These are phyloP conservation scores for Bipolaris victoriae DNA, from an alignment of 2,329 filamentous ascomycete species.

Conservation along the genomic window DNA sequence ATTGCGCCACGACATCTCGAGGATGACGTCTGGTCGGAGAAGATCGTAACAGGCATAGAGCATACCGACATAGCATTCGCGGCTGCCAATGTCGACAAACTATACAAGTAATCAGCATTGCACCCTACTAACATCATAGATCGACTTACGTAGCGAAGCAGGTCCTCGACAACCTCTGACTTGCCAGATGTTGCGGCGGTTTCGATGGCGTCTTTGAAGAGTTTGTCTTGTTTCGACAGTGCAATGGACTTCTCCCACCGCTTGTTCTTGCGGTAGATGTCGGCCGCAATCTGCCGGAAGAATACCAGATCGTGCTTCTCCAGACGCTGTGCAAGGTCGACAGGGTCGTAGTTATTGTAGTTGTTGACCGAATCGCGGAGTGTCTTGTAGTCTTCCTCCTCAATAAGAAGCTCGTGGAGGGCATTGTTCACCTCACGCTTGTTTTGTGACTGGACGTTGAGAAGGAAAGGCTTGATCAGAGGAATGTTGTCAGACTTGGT, in stretches of 20 bases:
- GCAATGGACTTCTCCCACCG: constrained; percentile 99
- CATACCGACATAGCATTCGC: constrained; percentile 99
- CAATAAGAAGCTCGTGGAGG: constrained; percentile 96
- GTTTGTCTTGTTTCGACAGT: constrained; percentile 97
- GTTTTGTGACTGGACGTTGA: constrained; percentile 96
- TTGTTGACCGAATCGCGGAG: constrained; percentile 96
- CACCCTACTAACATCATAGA: constrained; percentile 1
- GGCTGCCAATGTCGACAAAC: constrained; percentile 99
- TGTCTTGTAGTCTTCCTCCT: constrained; percentile 99
- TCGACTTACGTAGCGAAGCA: constrained; percentile 90
- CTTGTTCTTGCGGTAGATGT: constrained; percentile 99
- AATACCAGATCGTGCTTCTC: constrained; percentile 99
- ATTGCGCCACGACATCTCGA: constrained; percentile 97
- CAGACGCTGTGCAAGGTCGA: constrained; percentile 86
- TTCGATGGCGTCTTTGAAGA: constrained; percentile 99
- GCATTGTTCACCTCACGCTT: constrained; percentile 98
- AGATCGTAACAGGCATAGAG: constrained; percentile 98
- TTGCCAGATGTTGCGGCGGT: constrained; percentile 92
- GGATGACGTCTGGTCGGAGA: constrained; percentile 86
- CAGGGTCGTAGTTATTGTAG: constrained; percentile 98
- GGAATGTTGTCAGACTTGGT: constrained; percentile 98
- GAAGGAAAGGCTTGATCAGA: constrained; percentile 96
- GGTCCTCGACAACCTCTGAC: constrained; percentile 89
- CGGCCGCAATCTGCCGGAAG: constrained; percentile 98
- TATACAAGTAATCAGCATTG: constrained; percentile 54